phyloP scores from a whole-genome alignment of 2,329 filamentous ascomycete species.

The Colletotrichum kahawae region DNA sequence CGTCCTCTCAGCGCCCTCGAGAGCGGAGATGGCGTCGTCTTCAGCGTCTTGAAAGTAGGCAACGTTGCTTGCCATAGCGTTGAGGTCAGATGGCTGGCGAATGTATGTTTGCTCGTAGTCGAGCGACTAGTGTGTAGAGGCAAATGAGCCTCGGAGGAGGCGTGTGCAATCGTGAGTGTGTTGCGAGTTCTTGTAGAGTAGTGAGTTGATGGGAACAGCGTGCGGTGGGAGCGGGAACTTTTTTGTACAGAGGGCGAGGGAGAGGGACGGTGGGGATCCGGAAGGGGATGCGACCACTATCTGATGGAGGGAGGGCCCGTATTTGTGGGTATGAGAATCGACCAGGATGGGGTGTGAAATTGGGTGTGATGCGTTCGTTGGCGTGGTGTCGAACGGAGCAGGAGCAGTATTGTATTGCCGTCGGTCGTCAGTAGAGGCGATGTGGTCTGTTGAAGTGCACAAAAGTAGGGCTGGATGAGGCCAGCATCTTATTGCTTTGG shows the following conservation, averaged over 20 bases:
- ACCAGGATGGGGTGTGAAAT: conserved; percentile 15
- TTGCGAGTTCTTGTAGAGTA: conserved; percentile 7
- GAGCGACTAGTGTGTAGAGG: conserved; percentile 18
- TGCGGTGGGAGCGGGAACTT: conserved; percentile 24
- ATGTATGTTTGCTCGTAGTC: conserved; percentile 1
- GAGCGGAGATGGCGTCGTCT: conserved; percentile 52
- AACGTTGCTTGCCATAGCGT: conserved; percentile 46
- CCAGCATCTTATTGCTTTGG: conserved; percentile 10
- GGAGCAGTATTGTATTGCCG: background rate
- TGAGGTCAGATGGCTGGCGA: conserved; percentile 6
- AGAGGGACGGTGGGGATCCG: conserved; percentile 14
- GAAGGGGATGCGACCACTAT: conserved; percentile 22
- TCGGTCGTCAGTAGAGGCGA: background rate
- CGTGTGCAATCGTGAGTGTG: conserved; percentile 16
- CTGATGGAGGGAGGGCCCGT: conserved; percentile 23
- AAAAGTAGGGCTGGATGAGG: background rate
- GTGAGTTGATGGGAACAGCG: background rate
- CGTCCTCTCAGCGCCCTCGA: conserved; percentile 38
- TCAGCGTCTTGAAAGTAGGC: conserved; percentile 58
- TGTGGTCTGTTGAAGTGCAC: background rate
- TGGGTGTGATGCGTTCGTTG: conserved; percentile 4
- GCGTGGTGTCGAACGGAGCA: background rate
- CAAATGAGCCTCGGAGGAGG: conserved; percentile 19
- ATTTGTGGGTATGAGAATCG: conserved; percentile 19
- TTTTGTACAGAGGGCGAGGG: conserved; percentile 21